A percentile compares a stretch with the other conserved stretches of the same genome.
Conservation (phyloP, 768 basidiomycete genomes). For the Mycena vulgaris region DNA sequence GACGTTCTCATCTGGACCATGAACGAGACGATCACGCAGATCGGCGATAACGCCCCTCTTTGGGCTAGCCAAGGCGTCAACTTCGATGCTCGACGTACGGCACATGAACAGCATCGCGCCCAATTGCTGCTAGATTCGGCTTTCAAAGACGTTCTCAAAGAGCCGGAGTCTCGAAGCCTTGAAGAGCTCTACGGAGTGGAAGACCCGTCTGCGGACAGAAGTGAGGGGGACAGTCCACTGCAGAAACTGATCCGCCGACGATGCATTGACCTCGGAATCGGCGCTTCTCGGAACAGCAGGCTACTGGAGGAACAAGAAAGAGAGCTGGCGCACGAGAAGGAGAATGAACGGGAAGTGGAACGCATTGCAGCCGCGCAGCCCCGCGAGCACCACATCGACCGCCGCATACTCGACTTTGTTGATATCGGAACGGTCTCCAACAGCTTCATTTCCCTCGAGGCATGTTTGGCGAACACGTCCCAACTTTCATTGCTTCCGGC, state of each 20-base stretch:
- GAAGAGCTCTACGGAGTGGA: neutral
- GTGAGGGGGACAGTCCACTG: neutral
- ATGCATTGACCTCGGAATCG: neutral
- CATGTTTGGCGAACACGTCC: slow-evolving; percentile 4
- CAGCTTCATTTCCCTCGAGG: slow-evolving; percentile 3
- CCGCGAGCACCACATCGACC: neutral
- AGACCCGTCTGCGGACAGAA: neutral
- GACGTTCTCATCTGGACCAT: no score
- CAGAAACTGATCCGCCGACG: neutral
- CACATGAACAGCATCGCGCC: no score
- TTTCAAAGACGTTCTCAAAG: no score
- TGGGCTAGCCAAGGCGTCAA: no score
- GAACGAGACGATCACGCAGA: no score
- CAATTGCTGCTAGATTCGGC: no score
- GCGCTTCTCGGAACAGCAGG: neutral
- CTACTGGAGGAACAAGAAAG: slow-evolving; percentile 19
- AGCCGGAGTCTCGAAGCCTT: no score
- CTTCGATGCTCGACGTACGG: no score
- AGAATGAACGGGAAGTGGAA: slow-evolving; percentile 29
- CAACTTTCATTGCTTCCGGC: neutral
- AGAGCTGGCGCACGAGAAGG: slow-evolving; percentile 31
- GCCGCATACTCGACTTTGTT: neutral
- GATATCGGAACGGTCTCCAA: neutral
- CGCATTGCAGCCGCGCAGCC: slow-evolving; percentile 17
- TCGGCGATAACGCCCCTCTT: no score